Evolutionary conservation across 768 basidiomycete genomes (phyloP), one percentile per base, ranked within the genome.

Genomic region (Fibroporia radiculosa): DNA sequence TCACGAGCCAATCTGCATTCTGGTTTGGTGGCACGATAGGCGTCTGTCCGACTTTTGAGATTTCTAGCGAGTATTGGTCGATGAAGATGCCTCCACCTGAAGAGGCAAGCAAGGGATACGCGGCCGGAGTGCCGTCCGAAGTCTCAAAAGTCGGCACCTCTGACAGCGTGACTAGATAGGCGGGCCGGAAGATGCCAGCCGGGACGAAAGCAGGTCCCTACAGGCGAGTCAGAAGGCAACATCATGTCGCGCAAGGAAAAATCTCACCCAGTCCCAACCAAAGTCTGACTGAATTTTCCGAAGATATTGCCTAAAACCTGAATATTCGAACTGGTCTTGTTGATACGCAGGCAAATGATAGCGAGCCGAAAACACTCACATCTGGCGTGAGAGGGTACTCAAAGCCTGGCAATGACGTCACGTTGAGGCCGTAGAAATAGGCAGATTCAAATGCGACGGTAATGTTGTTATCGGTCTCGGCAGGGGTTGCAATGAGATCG

Each of bases 151-250:
- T 34, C 14, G 48, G 25, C 6, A 37, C 26, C 48, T 61, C 45
- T 31, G 63, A 56, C 12, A 75, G 57, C 0, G 69, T 69, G 18
- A 78, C 64, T 18, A 78, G 58, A 47, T 73, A 78, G 3, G 75
- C 78, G 12, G 74, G 77, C 47, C 77, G 77, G 56, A 67, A 68
- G 22, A 79, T 68, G 1, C 77, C 77, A 36, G 65, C 66, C 0
- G 78, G 77, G 1, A 77, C 68, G 49, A 78, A 79, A 0, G 75
- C 78, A 29, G 75, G 77, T 14, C 72, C 75, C 76, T 76, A 33
- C 2, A 20, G 26, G 12, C 3, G 19, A 14, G 23, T 14, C 20
- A 25, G 26, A 26, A 31, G 29, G n/a, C 29, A 31, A 2, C 14
- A 7, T 3, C n/a, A 18, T 0, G 18, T n/a, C 14, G 16, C 6